Evolutionary conservation across 352 stramenopile genomes (phyloP), one percentile per base, ranked within the genome.

Genomic region (Phytophthora fragariaefolia): DNA sequence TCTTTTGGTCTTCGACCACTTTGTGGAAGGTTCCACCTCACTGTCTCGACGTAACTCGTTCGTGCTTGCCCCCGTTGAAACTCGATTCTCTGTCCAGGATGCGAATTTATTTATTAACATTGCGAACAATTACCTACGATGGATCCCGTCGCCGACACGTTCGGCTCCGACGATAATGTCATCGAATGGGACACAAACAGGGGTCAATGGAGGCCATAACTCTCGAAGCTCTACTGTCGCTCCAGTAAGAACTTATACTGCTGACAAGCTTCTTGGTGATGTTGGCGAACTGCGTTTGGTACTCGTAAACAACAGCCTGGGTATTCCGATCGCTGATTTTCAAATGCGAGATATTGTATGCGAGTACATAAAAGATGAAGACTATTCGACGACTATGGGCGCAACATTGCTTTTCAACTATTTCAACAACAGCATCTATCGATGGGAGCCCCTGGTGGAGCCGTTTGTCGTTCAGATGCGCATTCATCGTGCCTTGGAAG

Each of bases 351-450:
- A 96, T 30, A 95, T 96, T 56, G 87, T 93, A 52, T 96, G 89
- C 58, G 85, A 96, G 72, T 95, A 93, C 50, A 90, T 93, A 10
- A 77, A 93, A 74, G 84, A 94, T 48, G 84, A 96, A 62, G 86
- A 92, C 36, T 93, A 85, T 55, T 93, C 85, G 26, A 91, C 88
- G 22, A 89, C 84, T 8, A 66, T 93, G 42, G 89, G 89, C 13
- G 85, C 82, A 5, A 93, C 91, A 17, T 34, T 96, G 49, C 81
- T 87, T 24, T 83, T 94, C 58, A 94, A 95, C 60, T 96, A 95
- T 61, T 96, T 96, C 70, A 96, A 96, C 76, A 96, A 96, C 70
- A 95, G 89, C 52, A 96, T 96, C 58, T 96, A 96, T 53, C 82
- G 87, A 51, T 96, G 89, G 89, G 89, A 96, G 61, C 89, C 89